phyloP scores from a whole-genome alignment of 129 eudicot genomes.

The Heracleum sosnowskyi region DNA sequence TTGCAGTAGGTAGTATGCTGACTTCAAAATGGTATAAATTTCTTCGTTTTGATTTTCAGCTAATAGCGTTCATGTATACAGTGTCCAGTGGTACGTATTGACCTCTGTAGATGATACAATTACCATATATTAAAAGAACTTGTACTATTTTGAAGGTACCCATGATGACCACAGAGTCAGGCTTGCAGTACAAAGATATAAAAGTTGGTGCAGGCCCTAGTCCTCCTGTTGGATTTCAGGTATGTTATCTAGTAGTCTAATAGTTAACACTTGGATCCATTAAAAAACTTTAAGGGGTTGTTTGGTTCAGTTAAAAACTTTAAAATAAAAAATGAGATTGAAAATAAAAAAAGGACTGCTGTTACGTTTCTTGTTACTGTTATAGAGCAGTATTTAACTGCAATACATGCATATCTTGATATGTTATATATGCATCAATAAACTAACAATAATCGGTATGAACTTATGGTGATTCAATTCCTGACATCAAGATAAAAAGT shows the following conservation, averaged over 20 bases:
- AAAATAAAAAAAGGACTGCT: too few species aligned
- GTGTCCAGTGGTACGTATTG: background rate
- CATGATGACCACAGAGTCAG: constrained; percentile 93
- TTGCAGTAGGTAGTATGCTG: background rate
- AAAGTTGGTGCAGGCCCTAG: constrained; percentile 82
- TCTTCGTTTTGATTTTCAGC: background rate
- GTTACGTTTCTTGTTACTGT: too few species aligned
- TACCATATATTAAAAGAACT: background rate
- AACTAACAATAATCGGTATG: background rate
- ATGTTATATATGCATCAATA: background rate
- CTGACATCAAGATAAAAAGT: background rate
- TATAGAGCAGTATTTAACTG: background rate
- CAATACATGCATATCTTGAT: background rate
- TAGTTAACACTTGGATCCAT: too few species aligned
- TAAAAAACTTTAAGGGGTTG: too few species aligned
- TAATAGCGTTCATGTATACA: background rate
- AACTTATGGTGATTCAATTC: background rate
- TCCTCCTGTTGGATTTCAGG: constrained; percentile 99
- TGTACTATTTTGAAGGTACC: constrained; percentile 55
- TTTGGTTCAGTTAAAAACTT: too few species aligned
- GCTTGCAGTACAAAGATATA: constrained; percentile 94
- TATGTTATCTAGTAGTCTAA: constrained; percentile 9
- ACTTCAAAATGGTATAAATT: background rate
- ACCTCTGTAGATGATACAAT: background rate
- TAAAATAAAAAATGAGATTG: too few species aligned